Evolutionary conservation across 176 grass and related monocot genomes (phyloP), one percentile per base, ranked within the genome.

Genomic region (Microstegium vimineum): DNA sequence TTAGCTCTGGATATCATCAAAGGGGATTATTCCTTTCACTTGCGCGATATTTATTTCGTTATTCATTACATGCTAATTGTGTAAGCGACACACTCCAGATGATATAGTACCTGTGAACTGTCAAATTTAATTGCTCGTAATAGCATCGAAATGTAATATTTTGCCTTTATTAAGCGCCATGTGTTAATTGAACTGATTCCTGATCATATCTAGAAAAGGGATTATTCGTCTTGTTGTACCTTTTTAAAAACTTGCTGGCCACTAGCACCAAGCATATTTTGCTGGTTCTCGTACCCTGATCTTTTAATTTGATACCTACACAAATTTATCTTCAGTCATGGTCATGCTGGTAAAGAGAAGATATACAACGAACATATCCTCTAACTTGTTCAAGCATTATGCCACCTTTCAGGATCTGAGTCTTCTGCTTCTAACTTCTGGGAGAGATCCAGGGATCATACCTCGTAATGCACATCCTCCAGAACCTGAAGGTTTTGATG

Each of bases 391-490:
- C 65, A 80, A 36, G 34, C 61, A 70, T 74, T 65, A 37, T 83
- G 49, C 35, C 16, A 69, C 20, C 74, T 82, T 91, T 72, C 91
- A 97, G 94, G 94, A 97, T 86, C 74, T 97, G 85, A 82, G 85
- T 79, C 91, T 97, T 85, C 77, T 97, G n/a, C 91, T 97, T 77
- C 71, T 97, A 77, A 90, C 94, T 80, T 97, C 94, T 51, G 94
- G 91, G 42, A 90, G 94, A 80, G 94, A 97, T 93, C 94, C 94
- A 4, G 94, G 94, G 36, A 97, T 97, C 62, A 92, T 97, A 67
- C 94, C 94, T 73, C 94, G 89, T 18, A 97, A 92, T 84, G 82
- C 83, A 80, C 94, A 94, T 78, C 94, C 91, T 69, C 94, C 94
- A 78, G 94, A 97, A 78, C 91, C 89, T 66, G 94, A 97, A 85